Conservation (phyloP, 2,329 filamentous ascomycete genomes). For the Tolypocladium album region DNA sequence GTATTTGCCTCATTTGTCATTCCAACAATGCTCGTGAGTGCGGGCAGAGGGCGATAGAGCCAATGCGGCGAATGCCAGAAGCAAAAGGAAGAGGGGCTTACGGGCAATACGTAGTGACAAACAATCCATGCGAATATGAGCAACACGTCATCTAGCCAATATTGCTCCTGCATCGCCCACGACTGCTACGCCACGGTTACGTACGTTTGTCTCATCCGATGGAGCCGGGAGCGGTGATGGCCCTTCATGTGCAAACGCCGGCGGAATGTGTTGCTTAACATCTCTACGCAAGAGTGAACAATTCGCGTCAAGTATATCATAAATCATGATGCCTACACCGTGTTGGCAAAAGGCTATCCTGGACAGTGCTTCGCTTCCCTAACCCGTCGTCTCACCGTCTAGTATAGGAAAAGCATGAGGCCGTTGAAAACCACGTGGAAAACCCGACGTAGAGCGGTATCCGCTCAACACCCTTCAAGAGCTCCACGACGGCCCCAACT, state of each 20-base stretch:
- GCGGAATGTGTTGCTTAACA: neutral
- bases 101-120: neutral
- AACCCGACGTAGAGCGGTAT: neutral
- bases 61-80: too few species aligned
- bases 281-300: neutral
- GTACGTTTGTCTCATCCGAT: too few species aligned
- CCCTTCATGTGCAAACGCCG: too few species aligned
- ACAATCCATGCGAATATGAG: neutral
- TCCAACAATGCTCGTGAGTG: too few species aligned
- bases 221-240: too few species aligned
- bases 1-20: neutral
- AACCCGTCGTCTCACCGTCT: neutral
- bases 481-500: neutral
- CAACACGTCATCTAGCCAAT: neutral
- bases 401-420: neutral
- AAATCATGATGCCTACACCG: neutral
- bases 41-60: too few species aligned
- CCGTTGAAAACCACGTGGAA: neutral
- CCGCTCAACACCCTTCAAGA: too few species aligned
- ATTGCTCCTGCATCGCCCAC: neutral
- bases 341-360: neutral
- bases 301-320: neutral
- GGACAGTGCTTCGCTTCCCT: neutral
- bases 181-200: neutral
- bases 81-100: too few species aligned